phyloP scores from a whole-genome alignment of 257 asterid species.

The Echites panduratus region DNA sequence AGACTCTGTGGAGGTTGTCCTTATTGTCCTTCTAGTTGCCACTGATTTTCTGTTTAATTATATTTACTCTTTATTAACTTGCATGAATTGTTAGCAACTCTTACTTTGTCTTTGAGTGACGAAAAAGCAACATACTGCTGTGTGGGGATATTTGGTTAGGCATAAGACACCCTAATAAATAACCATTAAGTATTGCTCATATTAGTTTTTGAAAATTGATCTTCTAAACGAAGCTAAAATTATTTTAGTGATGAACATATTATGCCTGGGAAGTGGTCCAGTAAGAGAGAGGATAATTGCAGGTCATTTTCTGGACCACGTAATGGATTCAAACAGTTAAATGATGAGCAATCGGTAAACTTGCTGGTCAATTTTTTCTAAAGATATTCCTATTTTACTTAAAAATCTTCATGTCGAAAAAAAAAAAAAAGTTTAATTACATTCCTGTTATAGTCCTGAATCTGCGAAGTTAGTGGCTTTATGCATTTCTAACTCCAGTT shows the following conservation, averaged over 20 bases:
- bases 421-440: neutral
- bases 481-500: neutral
- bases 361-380: neutral
- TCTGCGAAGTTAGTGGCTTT: neutral
- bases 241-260: neutral
- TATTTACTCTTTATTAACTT: neutral
- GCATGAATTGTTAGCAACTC: slow-evolving; percentile 2
- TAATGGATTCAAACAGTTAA: neutral
- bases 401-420: neutral
- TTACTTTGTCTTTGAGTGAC: neutral
- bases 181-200: neutral
- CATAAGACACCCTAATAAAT: neutral
- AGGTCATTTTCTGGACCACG: neutral
- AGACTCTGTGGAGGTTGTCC: slow-evolving; percentile 41
- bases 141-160: neutral
- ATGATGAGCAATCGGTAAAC: neutral
- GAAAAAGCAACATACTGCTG: neutral
- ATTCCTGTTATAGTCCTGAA: neutral
- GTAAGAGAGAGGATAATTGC: neutral
- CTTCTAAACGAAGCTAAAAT: neutral
- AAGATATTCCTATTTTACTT: neutral
- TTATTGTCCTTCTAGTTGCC: neutral
- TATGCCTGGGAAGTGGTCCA: neutral
- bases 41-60: slow-evolving; percentile 3
- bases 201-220: neutral